Evolutionary conservation across 169 alveolate genomes (phyloP).

Genomic region (Miamiensis avidus): DNA sequence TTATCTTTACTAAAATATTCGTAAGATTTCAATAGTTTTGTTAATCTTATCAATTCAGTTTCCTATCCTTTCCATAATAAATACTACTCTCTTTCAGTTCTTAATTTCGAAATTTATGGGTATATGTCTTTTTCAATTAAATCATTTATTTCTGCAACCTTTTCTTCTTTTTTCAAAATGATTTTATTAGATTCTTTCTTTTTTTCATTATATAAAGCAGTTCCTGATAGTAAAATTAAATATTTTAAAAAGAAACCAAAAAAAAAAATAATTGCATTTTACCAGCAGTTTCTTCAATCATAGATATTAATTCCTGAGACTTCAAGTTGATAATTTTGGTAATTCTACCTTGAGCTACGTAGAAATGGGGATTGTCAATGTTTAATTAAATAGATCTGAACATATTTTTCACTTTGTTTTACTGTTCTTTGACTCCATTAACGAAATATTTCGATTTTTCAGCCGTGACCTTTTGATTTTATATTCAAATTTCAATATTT

Average conservation of each 20-base stretch:
- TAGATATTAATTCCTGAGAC: slow-evolving; percentile 95
- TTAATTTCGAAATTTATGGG: slow-evolving; percentile 89
- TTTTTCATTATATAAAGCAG: slow-evolving; percentile 95
- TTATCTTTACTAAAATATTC: slow-evolving; percentile 42
- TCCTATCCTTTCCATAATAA: slow-evolving; percentile 50
- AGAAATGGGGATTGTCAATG: slow-evolving; percentile 98
- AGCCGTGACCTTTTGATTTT: slow-evolving; percentile 82
- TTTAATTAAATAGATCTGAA: slow-evolving; percentile 95
- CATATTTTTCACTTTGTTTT: slow-evolving; percentile 92
- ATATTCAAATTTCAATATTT: not conserved
- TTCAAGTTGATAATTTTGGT: slow-evolving; percentile 98
- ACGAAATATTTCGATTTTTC: slow-evolving; percentile 95
- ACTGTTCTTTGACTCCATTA: slow-evolving; percentile 94
- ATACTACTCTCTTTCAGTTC: slow-evolving; percentile 76
- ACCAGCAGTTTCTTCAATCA: slow-evolving; percentile 98
- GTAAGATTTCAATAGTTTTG: slow-evolving; percentile 43
- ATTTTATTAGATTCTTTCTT: slow-evolving; percentile 91
- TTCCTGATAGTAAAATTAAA: slow-evolving; percentile 64
- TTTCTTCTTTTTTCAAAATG: slow-evolving; percentile 91
- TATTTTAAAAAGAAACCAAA: too few relatives aligned
- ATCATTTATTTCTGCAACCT: slow-evolving; percentile 89
- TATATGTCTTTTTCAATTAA: slow-evolving; percentile 90
- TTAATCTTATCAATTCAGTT: slow-evolving; percentile 39
- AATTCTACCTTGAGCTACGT: slow-evolving; percentile 98
- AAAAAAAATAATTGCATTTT: not conserved